Evolutionary conservation across 768 basidiomycete genomes (phyloP), one percentile per base, ranked within the genome.

Genomic region (Scleroderma bovista): DNA sequence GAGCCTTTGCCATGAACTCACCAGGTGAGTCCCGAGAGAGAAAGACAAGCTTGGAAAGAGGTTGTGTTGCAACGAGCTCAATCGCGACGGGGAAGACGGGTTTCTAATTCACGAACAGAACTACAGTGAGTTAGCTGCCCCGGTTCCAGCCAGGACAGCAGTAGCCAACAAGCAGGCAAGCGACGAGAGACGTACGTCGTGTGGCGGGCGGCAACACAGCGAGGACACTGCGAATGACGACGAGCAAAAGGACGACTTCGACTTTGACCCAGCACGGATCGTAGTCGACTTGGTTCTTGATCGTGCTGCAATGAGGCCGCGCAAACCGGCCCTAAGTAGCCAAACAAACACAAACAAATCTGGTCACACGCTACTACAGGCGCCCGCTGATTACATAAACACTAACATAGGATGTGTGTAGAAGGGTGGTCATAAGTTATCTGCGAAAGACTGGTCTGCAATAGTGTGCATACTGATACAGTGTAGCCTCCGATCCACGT

Each of bases 251-350:
- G 55, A 50, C 45, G 29, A 59, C 58, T 56, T 63, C 53, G 54
- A 62, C 54, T 42, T 60, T 59, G 51, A 63, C 55, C 54, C 54
- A 33, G 60, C 58, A 57, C 58, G 58, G 59, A 62, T 60, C 60
- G 57, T 57, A 58, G 48, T 44, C 43, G 49, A 51, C 58, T 44
- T 46, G 46, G 41, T 47, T 57, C 52, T 33, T 52, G 53, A 57
- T 53, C 57, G 41, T 49, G 47, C 58, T 50, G 42, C 41, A 39
- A 43, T 36, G 22, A 19, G n/a, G 34, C 29, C 48, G 57, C 60
- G 56, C 60, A 51, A 55, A 62, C 65, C 65, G 60, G 65, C 65
- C 65, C 65, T 67, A 67, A 69, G 57, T 11, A 65, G 16, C 51
- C 58, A 67, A 67, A 69, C 53, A 67, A 34, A 13, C n/a, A 11